Conservation (phyloP, 2,329 filamentous ascomycete species). For the Fusarium verticillioides region DNA sequence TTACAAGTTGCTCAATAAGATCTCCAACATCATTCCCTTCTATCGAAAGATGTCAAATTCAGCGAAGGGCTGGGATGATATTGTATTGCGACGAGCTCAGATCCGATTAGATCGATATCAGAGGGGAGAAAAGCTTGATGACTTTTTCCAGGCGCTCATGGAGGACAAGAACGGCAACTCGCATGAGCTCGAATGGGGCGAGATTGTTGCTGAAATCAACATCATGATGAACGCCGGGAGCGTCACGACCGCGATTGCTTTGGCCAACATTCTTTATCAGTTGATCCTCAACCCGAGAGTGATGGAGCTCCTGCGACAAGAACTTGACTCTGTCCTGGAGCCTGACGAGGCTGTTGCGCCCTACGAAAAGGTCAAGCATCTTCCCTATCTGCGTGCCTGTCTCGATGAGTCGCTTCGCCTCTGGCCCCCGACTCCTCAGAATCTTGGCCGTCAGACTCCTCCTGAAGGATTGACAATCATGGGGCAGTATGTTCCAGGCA, state of each 20-base stretch:
- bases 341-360: slow-evolving; percentile 56
- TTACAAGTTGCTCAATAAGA: slow-evolving; percentile 60
- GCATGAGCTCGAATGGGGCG: slow-evolving; percentile 62
- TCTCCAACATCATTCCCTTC: slow-evolving; percentile 61
- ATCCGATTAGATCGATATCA: slow-evolving; percentile 33
- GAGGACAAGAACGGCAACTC: slow-evolving; percentile 55
- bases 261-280: slow-evolving; percentile 64
- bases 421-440: slow-evolving; percentile 43
- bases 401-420: slow-evolving; percentile 59
- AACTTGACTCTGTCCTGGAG: slow-evolving; percentile 58
- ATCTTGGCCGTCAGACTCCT: slow-evolving; percentile 42
- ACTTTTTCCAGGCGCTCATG: slow-evolving; percentile 68
- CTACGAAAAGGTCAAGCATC: slow-evolving; percentile 61
- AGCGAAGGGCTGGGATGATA: slow-evolving; percentile 54
- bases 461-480: slow-evolving; percentile 45
- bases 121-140: slow-evolving; percentile 64
- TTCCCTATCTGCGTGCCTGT: slow-evolving; percentile 63
- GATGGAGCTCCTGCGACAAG: slow-evolving; percentile 53
- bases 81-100: slow-evolving; percentile 53
- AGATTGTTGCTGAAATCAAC: slow-evolving; percentile 66
- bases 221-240: slow-evolving; percentile 66
- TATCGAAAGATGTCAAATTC: slow-evolving; percentile 30
- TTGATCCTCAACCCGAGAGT: slow-evolving; percentile 58
- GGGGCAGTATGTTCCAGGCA: slow-evolving; percentile 48
- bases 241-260: slow-evolving; percentile 60